phyloP scores from a whole-genome alignment of 208 protist species.

The Leishmania tropica region DNA sequence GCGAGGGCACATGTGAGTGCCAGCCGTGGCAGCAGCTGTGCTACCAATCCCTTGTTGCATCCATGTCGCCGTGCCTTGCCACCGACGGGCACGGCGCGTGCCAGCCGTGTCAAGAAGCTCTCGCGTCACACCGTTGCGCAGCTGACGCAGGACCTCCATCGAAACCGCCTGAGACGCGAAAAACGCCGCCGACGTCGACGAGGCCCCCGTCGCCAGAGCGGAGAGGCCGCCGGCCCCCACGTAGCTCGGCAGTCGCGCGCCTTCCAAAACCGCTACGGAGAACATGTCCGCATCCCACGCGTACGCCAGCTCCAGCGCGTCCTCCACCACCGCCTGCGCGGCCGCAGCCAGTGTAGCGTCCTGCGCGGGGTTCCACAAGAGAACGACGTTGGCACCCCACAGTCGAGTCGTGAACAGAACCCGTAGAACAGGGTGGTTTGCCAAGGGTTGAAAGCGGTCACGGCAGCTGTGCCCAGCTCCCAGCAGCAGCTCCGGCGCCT shows the following conservation, averaged over 20 bases:
- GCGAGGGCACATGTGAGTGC: constrained; percentile 31
- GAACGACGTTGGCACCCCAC: constrained; percentile 59
- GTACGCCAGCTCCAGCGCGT: constrained; percentile 67
- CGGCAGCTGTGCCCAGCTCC: constrained; percentile 15
- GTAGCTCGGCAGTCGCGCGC: constrained; percentile 8
- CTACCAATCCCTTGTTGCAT: constrained; percentile 34
- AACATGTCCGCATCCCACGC: constrained; percentile 85
- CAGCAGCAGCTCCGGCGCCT: constrained; percentile 55
- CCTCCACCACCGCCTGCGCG: constrained; percentile 41
- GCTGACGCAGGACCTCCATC: constrained; percentile 62
- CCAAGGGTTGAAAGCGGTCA: constrained; percentile 45
- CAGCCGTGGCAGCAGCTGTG: constrained; percentile 11
- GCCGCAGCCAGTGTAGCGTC: neutral
- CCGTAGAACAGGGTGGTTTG: constrained; percentile 38
- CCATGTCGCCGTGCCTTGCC: constrained; percentile 47
- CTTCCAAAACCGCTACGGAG: constrained; percentile 62
- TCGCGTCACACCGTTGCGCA: constrained; percentile 52
- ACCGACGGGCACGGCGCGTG: constrained; percentile 30
- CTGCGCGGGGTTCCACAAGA: constrained; percentile 6
- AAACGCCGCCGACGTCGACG: constrained; percentile 13
- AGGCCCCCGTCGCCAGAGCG: constrained; percentile 4
- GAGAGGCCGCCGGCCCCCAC: neutral
- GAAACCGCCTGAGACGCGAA: constrained; percentile 31
- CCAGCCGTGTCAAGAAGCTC: constrained; percentile 49
- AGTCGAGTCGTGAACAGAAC: constrained; percentile 65